phyloP scores from a whole-genome alignment of 192 early-diverging fungal genomes.

The Glomus cerebriforme region DNA sequence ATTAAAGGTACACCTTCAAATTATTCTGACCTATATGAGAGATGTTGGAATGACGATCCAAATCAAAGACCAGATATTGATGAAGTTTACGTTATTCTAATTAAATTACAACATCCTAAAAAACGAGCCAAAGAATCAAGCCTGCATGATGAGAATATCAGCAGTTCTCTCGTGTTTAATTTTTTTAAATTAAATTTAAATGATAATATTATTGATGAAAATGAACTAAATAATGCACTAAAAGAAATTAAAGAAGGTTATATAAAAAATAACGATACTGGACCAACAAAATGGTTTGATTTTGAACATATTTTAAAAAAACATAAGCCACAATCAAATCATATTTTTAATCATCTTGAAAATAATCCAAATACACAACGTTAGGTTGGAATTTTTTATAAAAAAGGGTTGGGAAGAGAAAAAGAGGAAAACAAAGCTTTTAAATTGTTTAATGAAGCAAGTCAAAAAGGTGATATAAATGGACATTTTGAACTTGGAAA shows the following conservation, averaged over 20 bases:
- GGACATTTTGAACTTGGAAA: neutral
- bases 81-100: too few relatives aligned
- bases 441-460: neutral
- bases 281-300: neutral
- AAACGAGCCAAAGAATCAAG: too few relatives aligned
- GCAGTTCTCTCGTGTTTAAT: too few relatives aligned
- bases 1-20: slow-evolving; percentile 38
- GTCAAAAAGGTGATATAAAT: neutral
- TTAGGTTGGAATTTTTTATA: neutral
- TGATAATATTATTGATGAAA: too few relatives aligned
- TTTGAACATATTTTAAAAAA: neutral
- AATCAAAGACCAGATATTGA: slow-evolving; percentile 26
- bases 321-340: neutral
- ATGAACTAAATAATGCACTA: neutral
- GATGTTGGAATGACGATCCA: slow-evolving; percentile 38
- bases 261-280: neutral
- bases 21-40: slow-evolving; percentile 41
- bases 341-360: neutral
- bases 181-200: too few relatives aligned
- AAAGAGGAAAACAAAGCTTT: neutral
- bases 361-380: neutral
- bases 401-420: neutral
- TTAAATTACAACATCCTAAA: too few relatives aligned
- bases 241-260: neutral
- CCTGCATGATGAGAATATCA: too few relatives aligned